Evolutionary conservation across 2,329 filamentous ascomycete species (phyloP).

Genomic region (Neodidymelliopsis sp.): DNA sequence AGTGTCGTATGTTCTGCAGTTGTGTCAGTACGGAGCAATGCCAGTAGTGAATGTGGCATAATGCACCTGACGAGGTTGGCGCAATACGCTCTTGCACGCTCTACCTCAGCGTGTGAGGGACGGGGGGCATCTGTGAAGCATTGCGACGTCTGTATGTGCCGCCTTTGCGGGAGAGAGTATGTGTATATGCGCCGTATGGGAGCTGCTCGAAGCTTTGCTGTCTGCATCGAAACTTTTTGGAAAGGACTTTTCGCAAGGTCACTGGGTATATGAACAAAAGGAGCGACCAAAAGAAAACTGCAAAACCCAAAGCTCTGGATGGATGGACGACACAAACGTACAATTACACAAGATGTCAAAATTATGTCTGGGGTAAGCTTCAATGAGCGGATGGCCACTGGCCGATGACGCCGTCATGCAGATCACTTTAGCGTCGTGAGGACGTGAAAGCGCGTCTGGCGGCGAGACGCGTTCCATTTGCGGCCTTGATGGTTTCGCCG

Average conservation of each 20-base stretch:
- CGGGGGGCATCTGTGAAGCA: conserved; percentile 29
- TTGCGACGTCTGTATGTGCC: conserved; percentile 35
- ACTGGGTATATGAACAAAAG: not conserved
- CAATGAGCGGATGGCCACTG: conserved; percentile 22
- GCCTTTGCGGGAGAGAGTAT: conserved; percentile 12
- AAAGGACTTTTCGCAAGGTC: not conserved
- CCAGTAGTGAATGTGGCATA: conserved; percentile 30
- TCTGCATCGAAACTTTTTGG: conserved; percentile 34
- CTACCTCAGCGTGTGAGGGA: conserved; percentile 57
- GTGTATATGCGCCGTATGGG: conserved; percentile 24
- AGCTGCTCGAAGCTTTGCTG: conserved; percentile 30
- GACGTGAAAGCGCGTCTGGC: conserved; percentile 42
- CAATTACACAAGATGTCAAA: not conserved
- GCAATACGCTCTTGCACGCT: conserved; percentile 65
- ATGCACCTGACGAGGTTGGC: conserved; percentile 63
- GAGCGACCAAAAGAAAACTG: not conserved
- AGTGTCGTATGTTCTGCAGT: conserved; percentile 79
- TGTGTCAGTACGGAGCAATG: conserved; percentile 24
- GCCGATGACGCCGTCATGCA: conserved; percentile 40
- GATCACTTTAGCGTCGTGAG: conserved; percentile 29
- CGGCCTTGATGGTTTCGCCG: not conserved
- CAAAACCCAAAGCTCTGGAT: not conserved
- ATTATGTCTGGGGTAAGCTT: conserved; percentile 9
- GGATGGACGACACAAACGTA: not conserved
- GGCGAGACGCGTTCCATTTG: conserved; percentile 32